Evolutionary conservation across 371 early-diverging fungal species (phyloP).

Genomic region (Circinella umbellata): DNA sequence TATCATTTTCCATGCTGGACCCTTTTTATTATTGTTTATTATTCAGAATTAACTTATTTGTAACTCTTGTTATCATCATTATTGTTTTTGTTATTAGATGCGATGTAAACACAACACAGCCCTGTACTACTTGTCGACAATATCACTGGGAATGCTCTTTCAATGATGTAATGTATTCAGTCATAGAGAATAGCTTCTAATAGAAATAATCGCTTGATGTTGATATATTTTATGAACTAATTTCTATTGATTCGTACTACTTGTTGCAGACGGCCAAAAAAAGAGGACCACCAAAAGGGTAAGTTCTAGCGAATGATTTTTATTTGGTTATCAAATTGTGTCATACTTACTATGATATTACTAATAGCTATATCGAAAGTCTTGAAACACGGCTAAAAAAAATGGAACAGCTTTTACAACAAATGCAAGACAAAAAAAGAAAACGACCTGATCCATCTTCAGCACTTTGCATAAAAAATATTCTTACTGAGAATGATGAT

Average conservation of each 20-base stretch:
- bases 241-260: no score
- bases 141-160: conserved; percentile 26
- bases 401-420: conserved; percentile 41
- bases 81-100: conserved; percentile 17
- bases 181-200: not conserved
- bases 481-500: not conserved
- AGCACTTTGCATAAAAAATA: conserved; percentile 1
- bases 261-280: conserved; percentile 33
- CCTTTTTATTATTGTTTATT: no score
- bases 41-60: no score
- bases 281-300: conserved; percentile 53
- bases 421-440: conserved; percentile 17
- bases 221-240: no score
- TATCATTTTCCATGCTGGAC: no score
- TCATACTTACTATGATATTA: no score
- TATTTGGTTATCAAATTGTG: no score
- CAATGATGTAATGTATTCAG: conserved; percentile 20
- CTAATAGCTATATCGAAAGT: conserved; percentile 44
- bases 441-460: not conserved
- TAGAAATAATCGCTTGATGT: no score
- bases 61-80: not conserved
- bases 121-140: conserved; percentile 23
- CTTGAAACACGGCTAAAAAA: conserved; percentile 43
- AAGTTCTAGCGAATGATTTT: not conserved
- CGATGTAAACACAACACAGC: conserved; percentile 19